Evolutionary conservation across 257 asterid species (phyloP).

Genomic region (Ehretia macrophylla): DNA sequence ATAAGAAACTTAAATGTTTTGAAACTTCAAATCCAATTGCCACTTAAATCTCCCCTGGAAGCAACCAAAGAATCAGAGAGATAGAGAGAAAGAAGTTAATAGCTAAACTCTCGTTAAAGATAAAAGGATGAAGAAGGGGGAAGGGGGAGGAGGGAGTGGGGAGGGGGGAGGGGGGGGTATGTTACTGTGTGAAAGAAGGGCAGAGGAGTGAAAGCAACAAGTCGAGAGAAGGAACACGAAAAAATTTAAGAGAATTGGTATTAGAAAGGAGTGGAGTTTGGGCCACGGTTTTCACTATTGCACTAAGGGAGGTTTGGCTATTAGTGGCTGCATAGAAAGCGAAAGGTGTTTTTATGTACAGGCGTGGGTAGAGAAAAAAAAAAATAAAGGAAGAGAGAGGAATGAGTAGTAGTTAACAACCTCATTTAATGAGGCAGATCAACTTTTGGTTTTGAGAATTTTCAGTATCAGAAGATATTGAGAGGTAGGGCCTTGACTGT

Average conservation of each 20-base stretch:
- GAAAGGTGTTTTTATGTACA: constrained; percentile 30
- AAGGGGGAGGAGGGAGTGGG: constrained; percentile 3
- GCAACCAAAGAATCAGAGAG: not conserved
- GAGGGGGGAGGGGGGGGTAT: constrained; percentile 7
- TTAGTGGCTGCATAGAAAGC: constrained; percentile 42
- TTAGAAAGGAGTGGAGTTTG: constrained; percentile 21
- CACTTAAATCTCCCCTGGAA: not conserved
- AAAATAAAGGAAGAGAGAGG: not conserved
- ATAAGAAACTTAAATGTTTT: not conserved
- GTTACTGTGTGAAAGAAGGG: constrained; percentile 5
- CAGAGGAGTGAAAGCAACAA: constrained; percentile 62
- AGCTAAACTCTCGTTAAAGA: not conserved
- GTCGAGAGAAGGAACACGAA: constrained; percentile 42
- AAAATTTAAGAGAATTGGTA: constrained; percentile 20
- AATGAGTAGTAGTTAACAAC: constrained; percentile 18
- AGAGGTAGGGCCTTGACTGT: constrained; percentile 32
- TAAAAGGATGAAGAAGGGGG: not conserved
- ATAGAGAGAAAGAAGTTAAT: not conserved
- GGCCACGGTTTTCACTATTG: constrained; percentile 26
- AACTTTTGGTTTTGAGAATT: no score
- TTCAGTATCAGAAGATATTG: constrained; percentile 9
- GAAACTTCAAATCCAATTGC: not conserved
- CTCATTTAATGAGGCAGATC: constrained; percentile 28
- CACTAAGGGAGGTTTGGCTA: constrained; percentile 30
- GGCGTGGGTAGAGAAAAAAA: not conserved